Percentiles rank a stretch among this genome's conserved stretches.
phyloP scores from a whole-genome alignment of 2,329 filamentous ascomycete species.

The Calonectria leucothoes region DNA sequence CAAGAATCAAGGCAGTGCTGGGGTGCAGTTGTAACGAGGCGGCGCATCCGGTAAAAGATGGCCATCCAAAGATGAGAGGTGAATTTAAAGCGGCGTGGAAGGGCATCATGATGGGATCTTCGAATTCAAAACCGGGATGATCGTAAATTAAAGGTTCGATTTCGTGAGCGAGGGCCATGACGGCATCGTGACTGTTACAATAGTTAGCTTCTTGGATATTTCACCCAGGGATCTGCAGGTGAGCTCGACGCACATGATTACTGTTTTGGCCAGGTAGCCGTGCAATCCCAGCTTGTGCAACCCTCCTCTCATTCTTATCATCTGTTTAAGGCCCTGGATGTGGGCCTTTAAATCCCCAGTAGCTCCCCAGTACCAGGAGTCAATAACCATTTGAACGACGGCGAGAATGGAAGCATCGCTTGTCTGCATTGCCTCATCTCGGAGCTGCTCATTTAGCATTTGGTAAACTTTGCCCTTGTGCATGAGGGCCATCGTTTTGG shows the following conservation, averaged over 20 bases:
- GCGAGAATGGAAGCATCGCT: slow-evolving; percentile 60
- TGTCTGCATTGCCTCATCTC: slow-evolving; percentile 47
- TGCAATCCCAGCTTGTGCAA: slow-evolving; percentile 58
- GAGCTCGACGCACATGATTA: slow-evolving; percentile 55
- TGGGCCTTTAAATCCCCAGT: slow-evolving; percentile 58
- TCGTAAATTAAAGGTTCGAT: slow-evolving; percentile 55
- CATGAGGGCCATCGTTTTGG: slow-evolving; percentile 54
- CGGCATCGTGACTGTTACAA: slow-evolving; percentile 56
- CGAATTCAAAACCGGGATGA: slow-evolving; percentile 54
- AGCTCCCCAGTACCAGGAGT: slow-evolving; percentile 67
- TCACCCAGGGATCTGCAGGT: background rate
- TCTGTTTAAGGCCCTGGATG: slow-evolving; percentile 58
- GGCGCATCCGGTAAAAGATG: slow-evolving; percentile 55
- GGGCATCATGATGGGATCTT: slow-evolving; percentile 50
- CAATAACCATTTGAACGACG: slow-evolving; percentile 60
- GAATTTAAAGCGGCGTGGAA: slow-evolving; percentile 60
- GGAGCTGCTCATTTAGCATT: slow-evolving; percentile 61
- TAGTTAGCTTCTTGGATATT: slow-evolving; percentile 27
- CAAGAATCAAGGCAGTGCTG: slow-evolving; percentile 61
- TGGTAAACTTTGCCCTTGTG: slow-evolving; percentile 57
- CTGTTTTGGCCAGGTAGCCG: slow-evolving; percentile 60
- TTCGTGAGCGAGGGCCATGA: slow-evolving; percentile 62
- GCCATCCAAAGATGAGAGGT: slow-evolving; percentile 57
- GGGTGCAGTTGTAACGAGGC: slow-evolving; percentile 57
- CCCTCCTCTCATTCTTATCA: slow-evolving; percentile 61